Conservation (phyloP, 2,329 filamentous ascomycete species). For the Pseudogymnoascus sp. region DNA sequence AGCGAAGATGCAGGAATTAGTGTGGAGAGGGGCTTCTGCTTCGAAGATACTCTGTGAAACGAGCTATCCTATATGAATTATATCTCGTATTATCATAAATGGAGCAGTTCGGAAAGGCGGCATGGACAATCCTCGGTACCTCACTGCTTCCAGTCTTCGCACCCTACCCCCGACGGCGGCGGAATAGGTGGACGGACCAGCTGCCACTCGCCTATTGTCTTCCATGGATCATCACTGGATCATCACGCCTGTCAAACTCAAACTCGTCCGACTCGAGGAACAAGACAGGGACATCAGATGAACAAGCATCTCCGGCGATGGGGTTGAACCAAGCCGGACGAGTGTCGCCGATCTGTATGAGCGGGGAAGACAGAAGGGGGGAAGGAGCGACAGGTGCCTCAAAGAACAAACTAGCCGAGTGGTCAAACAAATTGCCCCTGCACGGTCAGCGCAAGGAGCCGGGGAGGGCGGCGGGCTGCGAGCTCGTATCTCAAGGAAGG, state of each 20-base stretch:
- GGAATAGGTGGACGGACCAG: neutral
- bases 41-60: neutral
- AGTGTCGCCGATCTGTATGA: constrained; percentile 1
- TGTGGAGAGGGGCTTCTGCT: neutral
- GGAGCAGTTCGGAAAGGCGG: neutral
- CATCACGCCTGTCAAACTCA: constrained; percentile 2
- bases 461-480: neutral
- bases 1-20: neutral
- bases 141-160: neutral
- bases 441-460: neutral
- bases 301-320: neutral
- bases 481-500: neutral
- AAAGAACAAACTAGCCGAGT: neutral
- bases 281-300: neutral
- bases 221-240: neutral
- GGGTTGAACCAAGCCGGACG: neutral
- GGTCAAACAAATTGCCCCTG: constrained; percentile 5
- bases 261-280: neutral
- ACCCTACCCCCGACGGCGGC: neutral
- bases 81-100: neutral
- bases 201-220: neutral
- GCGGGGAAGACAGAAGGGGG: neutral
- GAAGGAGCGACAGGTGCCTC: neutral
- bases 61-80: neutral
- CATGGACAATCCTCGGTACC: neutral